These are phyloP conservation scores for Leishmania aethiopica DNA, from an alignment of 208 protist genomes.

Conservation along the genomic window DNA sequence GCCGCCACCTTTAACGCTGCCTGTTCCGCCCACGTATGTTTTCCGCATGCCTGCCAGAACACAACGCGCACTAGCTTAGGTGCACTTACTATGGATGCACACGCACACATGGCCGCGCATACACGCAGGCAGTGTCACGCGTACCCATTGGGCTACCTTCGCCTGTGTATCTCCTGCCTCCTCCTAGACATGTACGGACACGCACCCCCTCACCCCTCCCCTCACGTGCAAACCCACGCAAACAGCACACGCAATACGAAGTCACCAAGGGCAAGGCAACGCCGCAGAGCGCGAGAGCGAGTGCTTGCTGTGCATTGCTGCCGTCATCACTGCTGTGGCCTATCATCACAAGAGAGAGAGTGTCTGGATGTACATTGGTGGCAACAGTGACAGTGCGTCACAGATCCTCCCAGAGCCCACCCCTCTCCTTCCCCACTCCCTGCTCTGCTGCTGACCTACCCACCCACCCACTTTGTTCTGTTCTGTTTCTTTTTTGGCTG, in stretches of 20 bases:
- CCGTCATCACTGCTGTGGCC: not conserved
- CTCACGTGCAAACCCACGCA: not conserved
- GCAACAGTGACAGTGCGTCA: not conserved
- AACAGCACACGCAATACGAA: not conserved
- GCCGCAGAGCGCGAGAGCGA: not conserved
- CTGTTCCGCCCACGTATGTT: too few species aligned
- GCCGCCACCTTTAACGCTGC: too few species aligned
- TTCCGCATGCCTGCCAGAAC: too few species aligned
- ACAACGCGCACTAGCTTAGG: too few species aligned
- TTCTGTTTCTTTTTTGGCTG: not conserved
- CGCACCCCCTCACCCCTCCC: not conserved
- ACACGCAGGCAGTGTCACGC: not conserved
- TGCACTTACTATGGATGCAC: not conserved
- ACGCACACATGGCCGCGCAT: not conserved
- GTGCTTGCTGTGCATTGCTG: not conserved
- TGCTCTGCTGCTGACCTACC: not conserved
- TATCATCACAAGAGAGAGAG: not conserved
- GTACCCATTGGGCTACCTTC: too few species aligned
- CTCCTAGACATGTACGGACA: not conserved
- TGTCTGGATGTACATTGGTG: not conserved
- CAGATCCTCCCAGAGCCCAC: not conserved
- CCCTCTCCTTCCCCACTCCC: not conserved
- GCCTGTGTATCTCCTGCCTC: not conserved
- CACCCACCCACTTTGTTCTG: not conserved
- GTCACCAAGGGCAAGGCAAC: not conserved